A percentile compares a stretch with the other conserved stretches of the same genome.
phyloP scores from a whole-genome alignment of 1,284 basidiomycete genomes.

The Limonomyces culmigenus region DNA sequence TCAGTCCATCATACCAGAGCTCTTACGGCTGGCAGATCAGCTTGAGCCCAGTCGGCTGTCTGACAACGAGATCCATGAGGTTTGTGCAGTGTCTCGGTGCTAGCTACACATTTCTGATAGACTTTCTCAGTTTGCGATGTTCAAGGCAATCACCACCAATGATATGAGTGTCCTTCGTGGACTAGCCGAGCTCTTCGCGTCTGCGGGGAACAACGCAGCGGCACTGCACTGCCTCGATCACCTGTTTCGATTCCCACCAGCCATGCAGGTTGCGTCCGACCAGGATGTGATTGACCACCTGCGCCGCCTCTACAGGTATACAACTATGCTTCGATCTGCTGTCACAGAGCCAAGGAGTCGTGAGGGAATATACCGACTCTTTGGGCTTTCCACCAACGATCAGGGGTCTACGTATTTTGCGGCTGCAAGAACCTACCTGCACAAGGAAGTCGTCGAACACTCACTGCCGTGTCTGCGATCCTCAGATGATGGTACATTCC shows the following conservation, averaged over 20 bases:
- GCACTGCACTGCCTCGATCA: constrained; percentile 26
- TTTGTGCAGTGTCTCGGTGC: constrained; percentile 6
- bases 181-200: constrained; percentile 13
- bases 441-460: too few relatives aligned
- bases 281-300: constrained; percentile 14
- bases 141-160: constrained; percentile 16
- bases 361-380: constrained; percentile 11
- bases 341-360: constrained; percentile 13
- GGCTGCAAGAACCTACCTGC: too few relatives aligned
- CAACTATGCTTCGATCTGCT: constrained; percentile 15
- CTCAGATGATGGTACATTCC: too few relatives aligned
- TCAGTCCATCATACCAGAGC: constrained; percentile 5
- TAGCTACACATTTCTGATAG: background rate
- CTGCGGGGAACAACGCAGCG: constrained; percentile 13
- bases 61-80: constrained; percentile 12
- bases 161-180: constrained; percentile 11
- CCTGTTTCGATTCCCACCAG: constrained; percentile 14
- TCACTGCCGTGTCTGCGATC: too few relatives aligned
- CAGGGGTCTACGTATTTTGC: too few relatives aligned
- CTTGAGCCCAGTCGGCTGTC: constrained; percentile 9
- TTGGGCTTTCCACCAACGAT: constrained; percentile 9
- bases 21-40: constrained; percentile 12
- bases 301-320: constrained; percentile 19
- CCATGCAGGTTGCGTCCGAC: constrained; percentile 8
- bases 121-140: constrained; percentile 19